Conservation (phyloP, 768 basidiomycete species). For the Rossbeevera mucosa region DNA sequence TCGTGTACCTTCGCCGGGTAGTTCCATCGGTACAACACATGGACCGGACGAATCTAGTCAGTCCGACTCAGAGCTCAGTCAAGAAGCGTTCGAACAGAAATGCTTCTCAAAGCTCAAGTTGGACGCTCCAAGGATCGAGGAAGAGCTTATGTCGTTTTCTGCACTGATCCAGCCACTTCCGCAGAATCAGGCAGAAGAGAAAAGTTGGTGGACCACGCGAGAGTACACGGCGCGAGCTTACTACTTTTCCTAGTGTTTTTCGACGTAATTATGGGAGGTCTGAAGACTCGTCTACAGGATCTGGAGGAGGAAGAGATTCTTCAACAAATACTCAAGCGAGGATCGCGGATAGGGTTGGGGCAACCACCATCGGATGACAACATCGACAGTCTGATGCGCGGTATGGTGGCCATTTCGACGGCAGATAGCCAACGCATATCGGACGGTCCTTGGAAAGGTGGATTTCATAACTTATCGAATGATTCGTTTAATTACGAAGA, state of each 20-base stretch:
- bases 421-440: constrained; percentile 11
- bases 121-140: constrained; percentile 34
- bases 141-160: constrained; percentile 31
- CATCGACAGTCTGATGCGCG: constrained; percentile 39
- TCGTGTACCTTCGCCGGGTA: constrained; percentile 43
- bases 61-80: constrained; percentile 37
- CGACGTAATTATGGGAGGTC: constrained; percentile 35
- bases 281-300: constrained; percentile 34
- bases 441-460: constrained; percentile 31
- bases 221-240: constrained; percentile 3
- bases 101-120: constrained; percentile 34
- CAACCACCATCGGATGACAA: constrained; percentile 33
- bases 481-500: constrained; percentile 22
- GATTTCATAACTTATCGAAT: constrained; percentile 2
- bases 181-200: constrained; percentile 34
- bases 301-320: constrained; percentile 44
- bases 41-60: constrained; percentile 41
- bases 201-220: constrained; percentile 29
- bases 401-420: constrained; percentile 34
- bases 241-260: constrained; percentile 30
- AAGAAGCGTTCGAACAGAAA: constrained; percentile 36
- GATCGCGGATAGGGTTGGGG: constrained; percentile 34
- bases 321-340: constrained; percentile 36
- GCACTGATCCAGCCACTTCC: constrained; percentile 32
- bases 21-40: constrained; percentile 45